Base-by-base conservation (phyloP, 1,284 basidiomycete species). In the Moesziomyces sp. region DNA sequence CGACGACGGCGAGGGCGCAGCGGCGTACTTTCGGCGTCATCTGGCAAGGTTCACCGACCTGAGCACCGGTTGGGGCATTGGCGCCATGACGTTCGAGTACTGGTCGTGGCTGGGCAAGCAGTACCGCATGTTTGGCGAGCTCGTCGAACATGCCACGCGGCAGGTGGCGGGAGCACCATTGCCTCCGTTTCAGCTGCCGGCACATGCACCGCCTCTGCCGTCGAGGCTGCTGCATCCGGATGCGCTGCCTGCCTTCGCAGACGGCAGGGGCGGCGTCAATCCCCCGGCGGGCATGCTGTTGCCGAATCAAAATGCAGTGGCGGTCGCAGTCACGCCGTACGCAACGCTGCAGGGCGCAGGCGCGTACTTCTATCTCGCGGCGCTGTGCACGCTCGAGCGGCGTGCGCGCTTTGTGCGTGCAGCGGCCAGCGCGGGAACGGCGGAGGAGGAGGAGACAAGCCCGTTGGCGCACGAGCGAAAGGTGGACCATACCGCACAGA, bases 101-200 rank as follows among this genome's bases (percentile, higher is more conserved):
- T 98, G 96, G 96, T 92, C 91, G 75, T 99, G 95, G 96, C 87
- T 94, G 53, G 91, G 92, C 9, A 88, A 94, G 80, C 94, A 97
- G 92, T 82, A 80, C 47, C 57, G 60, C 9, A 47, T 82, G 43
- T 71, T 83, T 40, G 80, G 64, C 26, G 79, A 81, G 48, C 66
- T 83, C 2, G 38, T 78, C 13, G 78, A 77, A 16, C 51, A 60
- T 13, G 77, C 74, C 0, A 74, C 63, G 7, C 49, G 58, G 7
- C 13, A 55, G 8, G 21, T 71, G 2, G 38, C 47, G 0, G 58
- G 56, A 21, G 47, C 72, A 14, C 68, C 72, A 4, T 24, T 80
- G 13, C 74, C 78, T 5, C 58, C 71, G 5, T 76, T 79, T 26
- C 35, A 45, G 7, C 40, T 77, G 2, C 28, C 64, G 1, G 19